Evolutionary conservation across 2,329 filamentous ascomycete genomes (phyloP).

Genomic region (Helotiales sp.): DNA sequence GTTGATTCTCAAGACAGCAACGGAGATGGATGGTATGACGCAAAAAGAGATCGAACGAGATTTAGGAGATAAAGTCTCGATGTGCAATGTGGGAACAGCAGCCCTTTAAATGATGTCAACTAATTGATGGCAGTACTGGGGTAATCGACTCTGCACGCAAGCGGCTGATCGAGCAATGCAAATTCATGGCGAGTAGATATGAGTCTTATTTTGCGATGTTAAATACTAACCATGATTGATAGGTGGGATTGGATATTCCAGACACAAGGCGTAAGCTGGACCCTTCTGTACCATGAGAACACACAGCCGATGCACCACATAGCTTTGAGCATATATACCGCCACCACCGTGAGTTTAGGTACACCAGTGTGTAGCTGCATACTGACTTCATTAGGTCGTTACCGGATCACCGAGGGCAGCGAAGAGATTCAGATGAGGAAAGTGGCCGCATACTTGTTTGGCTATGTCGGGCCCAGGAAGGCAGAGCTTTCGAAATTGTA

Average conservation of each 20-base stretch:
- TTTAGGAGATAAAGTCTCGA: conserved; percentile 65
- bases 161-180: conserved; percentile 67
- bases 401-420: conserved; percentile 67
- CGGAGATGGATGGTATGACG: conserved; percentile 63
- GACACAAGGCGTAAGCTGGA: conserved; percentile 34
- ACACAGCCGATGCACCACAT: conserved; percentile 41
- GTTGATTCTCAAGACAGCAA: conserved; percentile 64
- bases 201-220: conserved; percentile 26
- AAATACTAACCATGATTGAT: no score
- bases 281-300: background rate
- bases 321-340: conserved; percentile 71
- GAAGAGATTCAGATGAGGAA: conserved; percentile 72
- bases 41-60: conserved; percentile 55
- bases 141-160: conserved; percentile 63
- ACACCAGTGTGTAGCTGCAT: background rate
- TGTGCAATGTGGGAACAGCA: conserved; percentile 69
- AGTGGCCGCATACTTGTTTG: conserved; percentile 60
- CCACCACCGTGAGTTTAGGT: conserved; percentile 55
- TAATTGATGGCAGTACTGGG: conserved; percentile 63
- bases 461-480: conserved; percentile 54
- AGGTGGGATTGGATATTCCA: conserved; percentile 38
- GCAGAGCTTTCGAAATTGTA: conserved; percentile 34
- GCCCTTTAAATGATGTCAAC: conserved; percentile 84
- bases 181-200: conserved; percentile 43
- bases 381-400: conserved; percentile 45